Evolutionary conservation across 768 basidiomycete species (phyloP), one percentile per base, ranked within the genome.

Genomic region (Termitomyces sp.): DNA sequence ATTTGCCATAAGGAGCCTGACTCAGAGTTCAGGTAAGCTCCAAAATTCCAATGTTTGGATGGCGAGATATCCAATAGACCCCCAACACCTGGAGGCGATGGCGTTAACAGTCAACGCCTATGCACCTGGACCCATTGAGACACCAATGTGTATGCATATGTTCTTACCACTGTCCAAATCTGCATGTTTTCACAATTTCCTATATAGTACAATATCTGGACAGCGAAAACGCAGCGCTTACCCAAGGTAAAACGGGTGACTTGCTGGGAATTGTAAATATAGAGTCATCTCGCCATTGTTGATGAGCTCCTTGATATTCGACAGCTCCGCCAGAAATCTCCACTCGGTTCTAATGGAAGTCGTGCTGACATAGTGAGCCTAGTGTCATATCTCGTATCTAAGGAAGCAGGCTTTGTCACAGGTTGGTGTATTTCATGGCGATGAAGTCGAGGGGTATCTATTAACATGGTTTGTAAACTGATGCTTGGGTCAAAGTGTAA

Each of bases 21-120:
- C 76, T 0, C 75, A 77, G 50, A 54, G 66, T 11, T 70, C 69
- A 52, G 76, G 76, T 75, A 42, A 14, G 67, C 60, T 27, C n/a
- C 5, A 8, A 25, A 30, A 0, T 19, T 7, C 19, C 12, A 16
- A 5, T 4, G 5, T 9, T 6, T 8, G 9, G 12, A 8, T 32
- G 14, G 10, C 9, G 21, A 32, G 12, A 23, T 21, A 19, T 32
- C 10, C 21, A 28, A 42, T 41, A 16, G 5, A 6, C 28, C n/a
- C n/a, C n/a, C 14, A 35, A n/a, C n/a, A 12, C n/a, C 21, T 49
- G 34, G 23, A 49, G 77, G 75, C 76, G 0, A 39, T 63, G 21
- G 76, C 78, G 59, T 62, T 76, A 35, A 77, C 72, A 1, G 75
- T 76, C 17, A 79, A 79, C 37, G 70, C 73, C 1, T 76, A 77